A percentile compares a stretch with the other conserved stretches of the same genome.
Conservation (phyloP, 768 basidiomycete species). For the Mrakia hoshinonis region DNA sequence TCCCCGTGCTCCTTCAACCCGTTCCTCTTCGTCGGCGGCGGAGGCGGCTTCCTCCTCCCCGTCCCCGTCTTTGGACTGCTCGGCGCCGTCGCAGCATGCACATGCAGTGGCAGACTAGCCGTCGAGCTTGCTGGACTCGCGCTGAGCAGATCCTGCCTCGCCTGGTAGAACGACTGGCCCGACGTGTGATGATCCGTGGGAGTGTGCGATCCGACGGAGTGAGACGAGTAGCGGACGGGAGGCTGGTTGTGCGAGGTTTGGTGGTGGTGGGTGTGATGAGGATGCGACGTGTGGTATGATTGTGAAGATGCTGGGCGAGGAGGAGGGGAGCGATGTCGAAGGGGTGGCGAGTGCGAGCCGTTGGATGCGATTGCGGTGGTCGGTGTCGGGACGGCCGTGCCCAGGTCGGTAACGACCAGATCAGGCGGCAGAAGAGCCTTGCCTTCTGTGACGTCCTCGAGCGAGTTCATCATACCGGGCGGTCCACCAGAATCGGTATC, state of each 20-base stretch:
- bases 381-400: background rate
- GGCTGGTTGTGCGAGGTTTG: background rate
- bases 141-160: too few relatives aligned
- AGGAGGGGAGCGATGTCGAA: background rate
- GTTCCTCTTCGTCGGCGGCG: background rate
- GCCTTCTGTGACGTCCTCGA: background rate
- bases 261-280: background rate
- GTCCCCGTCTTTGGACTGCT: background rate
- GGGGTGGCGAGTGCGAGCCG: background rate
- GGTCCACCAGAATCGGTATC: too few relatives aligned
- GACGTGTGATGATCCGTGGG: too few relatives aligned
- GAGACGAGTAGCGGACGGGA: background rate
- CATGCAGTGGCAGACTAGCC: background rate
- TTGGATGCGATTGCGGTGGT: background rate
- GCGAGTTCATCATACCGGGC: background rate
- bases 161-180: too few relatives aligned
- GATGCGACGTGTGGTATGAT: background rate
- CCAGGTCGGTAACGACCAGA: background rate
- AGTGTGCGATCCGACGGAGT: background rate
- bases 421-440: background rate
- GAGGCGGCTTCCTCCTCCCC: constrained; percentile 2
- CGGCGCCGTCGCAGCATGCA: background rate
- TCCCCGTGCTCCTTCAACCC: background rate
- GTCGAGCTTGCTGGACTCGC: background rate
- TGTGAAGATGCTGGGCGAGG: background rate